Evolutionary conservation across 306 rosid genomes (phyloP).

Genomic region (Quercus aquifolioides): DNA sequence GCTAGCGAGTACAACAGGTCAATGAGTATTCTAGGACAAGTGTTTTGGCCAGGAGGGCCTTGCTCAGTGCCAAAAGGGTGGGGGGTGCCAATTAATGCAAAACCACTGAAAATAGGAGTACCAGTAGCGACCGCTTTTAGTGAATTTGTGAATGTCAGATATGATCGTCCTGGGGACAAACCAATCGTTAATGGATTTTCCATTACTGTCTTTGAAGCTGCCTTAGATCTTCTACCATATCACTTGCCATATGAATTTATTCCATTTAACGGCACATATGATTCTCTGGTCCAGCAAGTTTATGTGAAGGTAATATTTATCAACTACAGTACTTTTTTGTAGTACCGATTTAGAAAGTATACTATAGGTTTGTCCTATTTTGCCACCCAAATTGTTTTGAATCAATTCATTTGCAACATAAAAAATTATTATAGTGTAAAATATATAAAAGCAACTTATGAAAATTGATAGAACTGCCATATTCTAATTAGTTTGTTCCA

Average conservation of each 20-base stretch:
- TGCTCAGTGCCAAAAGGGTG: constrained; percentile 2
- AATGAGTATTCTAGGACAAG: neutral
- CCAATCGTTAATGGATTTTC: constrained; percentile 2
- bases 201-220: constrained; percentile 3
- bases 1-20: neutral
- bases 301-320: neutral
- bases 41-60: neutral
- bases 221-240: constrained; percentile 4
- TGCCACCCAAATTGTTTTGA: neutral
- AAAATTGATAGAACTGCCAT: too few relatives aligned
- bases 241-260: constrained; percentile 1
- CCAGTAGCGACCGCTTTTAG: neutral
- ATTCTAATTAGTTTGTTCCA: too few relatives aligned
- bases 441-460: neutral
- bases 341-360: neutral
- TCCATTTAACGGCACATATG: neutral
- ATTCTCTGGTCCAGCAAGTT: constrained; percentile 10
- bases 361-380: neutral
- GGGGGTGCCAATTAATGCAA: neutral
- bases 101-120: constrained; percentile 8
- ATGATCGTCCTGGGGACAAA: neutral
- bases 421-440: neutral
- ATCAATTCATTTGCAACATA: neutral
- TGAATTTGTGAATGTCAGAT: constrained; percentile 4
- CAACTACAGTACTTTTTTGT: neutral